Evolutionary conservation across 495 filamentous ascomycete species (phyloP).

Genomic region (Chaetomium fimeti): DNA sequence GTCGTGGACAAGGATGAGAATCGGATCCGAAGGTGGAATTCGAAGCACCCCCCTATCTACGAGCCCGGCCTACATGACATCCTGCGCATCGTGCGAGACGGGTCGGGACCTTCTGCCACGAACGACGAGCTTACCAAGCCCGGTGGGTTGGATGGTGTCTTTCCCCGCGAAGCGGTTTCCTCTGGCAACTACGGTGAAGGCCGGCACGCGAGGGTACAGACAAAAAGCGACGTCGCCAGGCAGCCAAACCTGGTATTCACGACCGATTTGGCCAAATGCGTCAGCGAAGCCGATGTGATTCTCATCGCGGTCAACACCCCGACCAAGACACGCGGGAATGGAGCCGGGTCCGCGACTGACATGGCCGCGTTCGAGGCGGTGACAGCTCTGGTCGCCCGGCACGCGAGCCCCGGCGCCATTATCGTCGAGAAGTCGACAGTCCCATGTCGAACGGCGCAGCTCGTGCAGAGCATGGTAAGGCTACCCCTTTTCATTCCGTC

Average conservation of each 20-base stretch:
- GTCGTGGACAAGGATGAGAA: conserved; percentile 9
- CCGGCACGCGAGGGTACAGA: too few species aligned
- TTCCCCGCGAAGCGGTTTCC: not conserved
- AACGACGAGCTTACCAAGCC: not conserved
- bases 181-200: not conserved
- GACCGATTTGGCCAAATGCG: not conserved
- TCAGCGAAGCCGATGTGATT: conserved; percentile 1
- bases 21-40: conserved; percentile 7
- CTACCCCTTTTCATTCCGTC: too few species aligned
- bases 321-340: not conserved
- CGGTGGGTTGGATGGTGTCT: not conserved
- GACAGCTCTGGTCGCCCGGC: not conserved
- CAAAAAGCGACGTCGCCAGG: not conserved
- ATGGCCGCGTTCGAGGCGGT: conserved; percentile 11
- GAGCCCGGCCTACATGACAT: conserved; percentile 3
- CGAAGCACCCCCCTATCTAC: conserved; percentile 1
- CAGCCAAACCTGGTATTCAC: conserved; percentile 8
- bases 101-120: not conserved
- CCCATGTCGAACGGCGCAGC: conserved; percentile 6
- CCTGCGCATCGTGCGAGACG: conserved; percentile 5
- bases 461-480: conserved; percentile 10
- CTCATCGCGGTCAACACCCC: conserved; percentile 9
- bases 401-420: conserved; percentile 4
- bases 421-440: conserved; percentile 15
- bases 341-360: not conserved